Base-by-base conservation (phyloP, 352 stramenopile species). In the Elongisporangium anandrum region DNA sequence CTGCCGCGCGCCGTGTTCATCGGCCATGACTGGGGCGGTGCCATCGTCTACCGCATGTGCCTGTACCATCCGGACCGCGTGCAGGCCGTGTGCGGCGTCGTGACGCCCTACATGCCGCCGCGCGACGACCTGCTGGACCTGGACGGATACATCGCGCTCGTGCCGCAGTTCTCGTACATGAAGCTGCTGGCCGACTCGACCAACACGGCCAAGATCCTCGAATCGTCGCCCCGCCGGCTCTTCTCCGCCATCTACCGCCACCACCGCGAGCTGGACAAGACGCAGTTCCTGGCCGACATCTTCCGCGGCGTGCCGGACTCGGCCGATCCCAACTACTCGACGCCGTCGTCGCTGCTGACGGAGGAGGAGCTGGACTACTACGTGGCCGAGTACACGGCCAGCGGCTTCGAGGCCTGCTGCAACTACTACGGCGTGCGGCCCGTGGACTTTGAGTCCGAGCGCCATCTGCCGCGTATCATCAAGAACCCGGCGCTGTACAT, bases 1-100 rank as follows among this genome's bases (percentile, higher is more conserved):
- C 85, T 92, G 22, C 55, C 81, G 23, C 76, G 83, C 52, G 78
- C 77, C 15, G 81, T 90, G 50, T 82, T 92, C 50, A 75, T 88
- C 50, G 82, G 82, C 45, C 82, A 92, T 59, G 79, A 92, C 56
- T 92, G 82, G 82, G 82, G 82, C 54, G 82, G 79, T 19, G 63
- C 65, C 15, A 72, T 81, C 57, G 78, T 86, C 34, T 92, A 77
- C 76, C 77, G 72, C 60, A 87, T 92, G 72, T 86, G 72, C 16
- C 69, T 87, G 8, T 88, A 85, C 65, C 73, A 89, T 54, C 76
- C 79, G 15, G n/a, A 74, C 19, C 79, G 82, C 6, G 77, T 90
- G 26, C 41, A 83, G 24, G 79, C 74, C 0, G 74, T 87, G 0
- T 73, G 67, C 19, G 72, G 78, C 17, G 60, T 93, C n/a, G 90